Percentiles rank a stretch among this genome's conserved stretches.
phyloP scores from a whole-genome alignment of 2,329 filamentous ascomycete genomes.

The Aspergillus neoniger region DNA sequence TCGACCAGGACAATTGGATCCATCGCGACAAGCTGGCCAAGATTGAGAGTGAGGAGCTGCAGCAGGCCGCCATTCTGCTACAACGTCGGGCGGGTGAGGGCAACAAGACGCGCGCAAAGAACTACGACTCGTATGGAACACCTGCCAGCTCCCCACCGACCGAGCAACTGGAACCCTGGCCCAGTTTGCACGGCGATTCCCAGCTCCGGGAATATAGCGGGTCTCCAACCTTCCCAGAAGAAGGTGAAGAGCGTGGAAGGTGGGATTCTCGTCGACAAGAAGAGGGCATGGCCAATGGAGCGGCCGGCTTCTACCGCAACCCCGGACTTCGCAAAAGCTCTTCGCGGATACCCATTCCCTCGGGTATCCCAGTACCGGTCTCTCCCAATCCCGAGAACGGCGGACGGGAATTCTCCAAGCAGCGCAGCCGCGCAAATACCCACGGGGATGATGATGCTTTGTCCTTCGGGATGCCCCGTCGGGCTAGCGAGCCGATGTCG shows the following conservation, averaged over 20 bases:
- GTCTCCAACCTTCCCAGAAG: conserved; percentile 40
- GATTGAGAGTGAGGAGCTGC: conserved; percentile 54
- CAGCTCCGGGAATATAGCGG: conserved; percentile 29
- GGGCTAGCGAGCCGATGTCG: conserved; percentile 61
- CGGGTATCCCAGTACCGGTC: conserved; percentile 75
- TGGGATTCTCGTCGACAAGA: conserved; percentile 78
- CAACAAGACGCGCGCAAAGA: conserved; percentile 41
- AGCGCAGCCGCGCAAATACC: conserved; percentile 61
- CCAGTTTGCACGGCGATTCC: conserved; percentile 35
- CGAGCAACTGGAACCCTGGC: conserved; percentile 40
- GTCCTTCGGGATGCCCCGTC: conserved; percentile 62
- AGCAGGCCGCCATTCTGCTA: conserved; percentile 49
- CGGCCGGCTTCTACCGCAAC: conserved; percentile 55
- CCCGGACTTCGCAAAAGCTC: conserved; percentile 60
- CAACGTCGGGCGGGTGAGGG: conserved; percentile 41
- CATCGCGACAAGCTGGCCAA: conserved; percentile 53
- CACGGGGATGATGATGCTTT: conserved; percentile 63
- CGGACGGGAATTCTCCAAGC: conserved; percentile 70
- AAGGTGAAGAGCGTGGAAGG: conserved; percentile 44
- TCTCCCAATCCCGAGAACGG: conserved; percentile 66
- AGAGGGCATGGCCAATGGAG: conserved; percentile 64
- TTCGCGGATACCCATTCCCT: conserved; percentile 85
- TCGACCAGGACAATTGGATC: conserved; percentile 50
- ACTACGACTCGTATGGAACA: conserved; percentile 38
- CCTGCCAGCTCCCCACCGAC: conserved; percentile 28